phyloP scores from a whole-genome alignment of 2,329 filamentous ascomycete species.

The Aspergillus intermedius region DNA sequence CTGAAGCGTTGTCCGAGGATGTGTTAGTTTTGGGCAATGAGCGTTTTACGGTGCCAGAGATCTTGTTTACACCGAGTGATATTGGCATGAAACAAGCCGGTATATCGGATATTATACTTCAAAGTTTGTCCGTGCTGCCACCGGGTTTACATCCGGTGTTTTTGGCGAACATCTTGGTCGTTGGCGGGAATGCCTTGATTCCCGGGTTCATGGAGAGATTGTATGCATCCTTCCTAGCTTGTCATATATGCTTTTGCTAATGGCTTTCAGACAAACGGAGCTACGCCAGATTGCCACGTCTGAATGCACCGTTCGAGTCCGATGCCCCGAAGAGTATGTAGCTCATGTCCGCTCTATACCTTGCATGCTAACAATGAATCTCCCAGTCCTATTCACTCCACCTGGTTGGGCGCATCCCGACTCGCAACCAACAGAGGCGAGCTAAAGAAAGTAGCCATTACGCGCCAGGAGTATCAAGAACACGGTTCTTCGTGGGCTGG shows the following conservation, averaged over 20 bases:
- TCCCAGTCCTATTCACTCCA: constrained; percentile 62
- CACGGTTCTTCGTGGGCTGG: constrained; percentile 68
- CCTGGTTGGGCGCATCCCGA: constrained; percentile 78
- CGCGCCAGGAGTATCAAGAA: constrained; percentile 85
- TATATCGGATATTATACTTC: constrained; percentile 72
- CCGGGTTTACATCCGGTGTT: constrained; percentile 77
- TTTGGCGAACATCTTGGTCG: constrained; percentile 78
- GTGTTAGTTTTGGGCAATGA: constrained; percentile 84
- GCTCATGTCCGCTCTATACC: constrained; percentile 2
- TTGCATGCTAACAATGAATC: constrained; percentile 5
- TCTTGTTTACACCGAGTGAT: constrained; percentile 80
- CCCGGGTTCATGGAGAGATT: constrained; percentile 76
- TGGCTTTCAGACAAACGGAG: constrained; percentile 51
- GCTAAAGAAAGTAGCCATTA: constrained; percentile 65
- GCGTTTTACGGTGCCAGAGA: constrained; percentile 80
- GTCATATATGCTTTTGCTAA: constrained; percentile 13
- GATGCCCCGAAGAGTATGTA: constrained; percentile 56
- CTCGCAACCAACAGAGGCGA: constrained; percentile 63
- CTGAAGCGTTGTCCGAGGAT: constrained; percentile 59
- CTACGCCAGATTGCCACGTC: constrained; percentile 65
- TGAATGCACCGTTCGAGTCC: constrained; percentile 71
- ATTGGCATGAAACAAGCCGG: constrained; percentile 79
- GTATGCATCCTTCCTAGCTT: constrained; percentile 28
- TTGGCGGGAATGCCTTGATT: constrained; percentile 77
- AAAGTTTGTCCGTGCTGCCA: constrained; percentile 68